Conservation (phyloP, 176 grass and related monocot genomes). For the Aegilops bicornis region DNA sequence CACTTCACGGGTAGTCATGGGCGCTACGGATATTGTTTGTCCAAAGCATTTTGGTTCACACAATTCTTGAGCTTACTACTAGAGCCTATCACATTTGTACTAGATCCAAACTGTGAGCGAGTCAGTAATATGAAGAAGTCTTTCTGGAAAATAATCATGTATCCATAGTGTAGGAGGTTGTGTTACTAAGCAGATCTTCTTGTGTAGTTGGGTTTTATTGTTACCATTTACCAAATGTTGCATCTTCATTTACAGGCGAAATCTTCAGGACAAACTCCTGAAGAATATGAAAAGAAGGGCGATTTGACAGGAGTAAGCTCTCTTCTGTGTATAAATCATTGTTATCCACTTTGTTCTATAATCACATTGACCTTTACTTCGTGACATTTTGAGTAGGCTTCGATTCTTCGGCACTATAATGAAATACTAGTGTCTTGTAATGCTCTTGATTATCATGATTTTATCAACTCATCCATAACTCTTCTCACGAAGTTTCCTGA, state of each 20-base stretch:
- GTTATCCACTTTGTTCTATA: constrained; percentile 23
- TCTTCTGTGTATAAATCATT: constrained; percentile 4
- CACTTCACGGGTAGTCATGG: constrained; percentile 3
- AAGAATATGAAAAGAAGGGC: constrained; percentile 84
- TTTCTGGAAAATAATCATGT: neutral
- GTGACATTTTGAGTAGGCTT: constrained; percentile 54
- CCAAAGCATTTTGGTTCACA: neutral
- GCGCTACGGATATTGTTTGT: neutral
- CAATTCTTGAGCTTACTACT: constrained; percentile 11
- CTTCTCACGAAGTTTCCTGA: constrained; percentile 81
- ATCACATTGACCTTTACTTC: constrained; percentile 22
- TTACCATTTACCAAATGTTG: neutral
- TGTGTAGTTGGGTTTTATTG: neutral
- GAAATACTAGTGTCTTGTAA: constrained; percentile 87
- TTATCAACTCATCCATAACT: constrained; percentile 81
- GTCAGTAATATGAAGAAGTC: constrained; percentile 3
- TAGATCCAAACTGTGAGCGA: constrained; percentile 14
- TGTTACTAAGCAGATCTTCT: constrained; percentile 6
- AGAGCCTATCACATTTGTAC: neutral
- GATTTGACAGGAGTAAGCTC: constrained; percentile 70
- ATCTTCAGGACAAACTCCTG: constrained; percentile 75
- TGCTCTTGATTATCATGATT: constrained; percentile 96
- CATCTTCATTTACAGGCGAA: constrained; percentile 69
- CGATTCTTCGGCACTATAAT: constrained; percentile 75
- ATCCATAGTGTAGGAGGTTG: neutral